Percentiles rank a stretch among this genome's conserved stretches.
Evolutionary conservation across 2,329 filamentous ascomycete species (phyloP).

Genomic region (Botrytis byssoidea): DNA sequence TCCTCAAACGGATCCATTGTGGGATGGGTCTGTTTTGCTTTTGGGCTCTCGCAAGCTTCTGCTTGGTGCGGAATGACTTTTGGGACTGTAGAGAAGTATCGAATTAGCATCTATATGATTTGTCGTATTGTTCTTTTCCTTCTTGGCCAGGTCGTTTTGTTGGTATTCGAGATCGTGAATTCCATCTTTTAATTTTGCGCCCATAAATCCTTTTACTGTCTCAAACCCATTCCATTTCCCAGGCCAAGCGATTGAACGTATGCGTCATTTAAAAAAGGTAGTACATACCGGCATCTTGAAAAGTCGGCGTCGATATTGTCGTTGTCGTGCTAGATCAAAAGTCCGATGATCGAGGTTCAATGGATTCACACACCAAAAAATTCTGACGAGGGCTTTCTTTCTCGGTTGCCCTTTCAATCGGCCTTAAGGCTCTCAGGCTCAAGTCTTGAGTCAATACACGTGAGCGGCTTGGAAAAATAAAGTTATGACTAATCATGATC

Average conservation of each 20-base stretch:
- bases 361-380: conserved; percentile 13
- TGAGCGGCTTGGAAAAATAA: neutral
- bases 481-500: conserved; percentile 18
- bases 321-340: conserved; percentile 18
- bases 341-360: conserved; percentile 4
- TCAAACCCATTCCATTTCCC: neutral
- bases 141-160: conserved; percentile 3
- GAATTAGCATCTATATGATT: conserved; percentile 26
- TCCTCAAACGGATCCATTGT: conserved; percentile 99
- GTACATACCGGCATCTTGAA: conserved; percentile 56
- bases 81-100: conserved; percentile 68
- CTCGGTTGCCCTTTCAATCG: conserved; percentile 10
- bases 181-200: neutral
- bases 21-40: conserved; percentile 99
- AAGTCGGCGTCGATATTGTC: conserved; percentile 38
- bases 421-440: conserved; percentile 4
- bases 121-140: conserved; percentile 18
- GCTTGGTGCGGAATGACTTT: conserved; percentile 99
- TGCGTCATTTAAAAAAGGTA: conserved; percentile 20
- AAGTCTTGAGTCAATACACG: neutral
- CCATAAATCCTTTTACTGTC: neutral
- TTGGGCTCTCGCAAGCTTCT: conserved; percentile 99
- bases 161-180: conserved; percentile 5
- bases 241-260: neutral
- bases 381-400: conserved; percentile 24